Percentiles rank a stretch among this genome's conserved stretches.
Evolutionary conservation across 139 green algal species (phyloP).

Genomic region (Tetratostichococcus sp.): DNA sequence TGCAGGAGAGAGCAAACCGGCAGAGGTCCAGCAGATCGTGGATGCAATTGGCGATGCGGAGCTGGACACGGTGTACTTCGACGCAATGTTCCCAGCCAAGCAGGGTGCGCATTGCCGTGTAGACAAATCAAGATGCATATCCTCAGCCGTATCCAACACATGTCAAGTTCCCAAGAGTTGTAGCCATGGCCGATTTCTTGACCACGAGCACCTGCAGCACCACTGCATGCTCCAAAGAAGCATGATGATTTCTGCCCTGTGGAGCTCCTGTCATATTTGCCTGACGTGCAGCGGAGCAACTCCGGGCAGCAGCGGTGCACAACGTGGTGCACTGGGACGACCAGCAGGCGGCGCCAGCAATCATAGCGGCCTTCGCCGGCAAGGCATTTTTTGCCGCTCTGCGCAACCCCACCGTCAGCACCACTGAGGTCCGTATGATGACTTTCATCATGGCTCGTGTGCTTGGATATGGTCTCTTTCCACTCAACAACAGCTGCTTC

Average conservation of each 20-base stretch:
- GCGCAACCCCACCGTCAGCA: constrained; percentile 19
- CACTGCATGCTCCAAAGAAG: too few species aligned
- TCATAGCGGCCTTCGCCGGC: constrained; percentile 58
- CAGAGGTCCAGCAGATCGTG: constrained; percentile 10
- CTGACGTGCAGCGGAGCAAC: not conserved
- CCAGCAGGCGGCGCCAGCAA: constrained; percentile 18
- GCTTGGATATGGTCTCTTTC: too few species aligned
- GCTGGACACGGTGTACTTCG: constrained; percentile 40
- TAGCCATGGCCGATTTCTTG: too few species aligned
- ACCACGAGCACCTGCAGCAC: too few species aligned
- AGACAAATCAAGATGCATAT: too few species aligned
- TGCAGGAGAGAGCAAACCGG: constrained; percentile 4
- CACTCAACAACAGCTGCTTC: not conserved
- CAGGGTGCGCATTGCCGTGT: constrained; percentile 14
- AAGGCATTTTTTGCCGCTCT: constrained; percentile 60
- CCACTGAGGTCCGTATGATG: constrained; percentile 41
- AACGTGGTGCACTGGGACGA: constrained; percentile 56
- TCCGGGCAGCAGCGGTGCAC: constrained; percentile 5
- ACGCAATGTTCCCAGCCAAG: constrained; percentile 22
- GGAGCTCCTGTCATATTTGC: too few species aligned
- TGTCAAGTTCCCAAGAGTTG: too few species aligned
- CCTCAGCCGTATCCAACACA: too few species aligned
- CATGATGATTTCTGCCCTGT: too few species aligned
- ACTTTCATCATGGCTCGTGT: too few species aligned
- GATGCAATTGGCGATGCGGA: not conserved